Conservation (phyloP, 2,329 filamentous ascomycete species). For the Colletotrichum chrysophilum region DNA sequence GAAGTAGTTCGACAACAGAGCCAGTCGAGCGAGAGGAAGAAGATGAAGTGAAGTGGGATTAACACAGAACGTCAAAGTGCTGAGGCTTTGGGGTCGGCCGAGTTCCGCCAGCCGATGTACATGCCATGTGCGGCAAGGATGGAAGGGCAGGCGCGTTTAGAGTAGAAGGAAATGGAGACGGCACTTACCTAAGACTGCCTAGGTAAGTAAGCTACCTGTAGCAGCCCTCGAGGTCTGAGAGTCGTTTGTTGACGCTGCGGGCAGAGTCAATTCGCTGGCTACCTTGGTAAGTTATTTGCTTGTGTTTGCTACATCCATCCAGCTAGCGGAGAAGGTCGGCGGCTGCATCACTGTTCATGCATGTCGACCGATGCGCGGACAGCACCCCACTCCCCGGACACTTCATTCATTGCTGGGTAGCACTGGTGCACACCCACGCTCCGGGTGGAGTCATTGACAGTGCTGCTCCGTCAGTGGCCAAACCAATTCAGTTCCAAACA, state of each 20-base stretch:
- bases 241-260: neutral
- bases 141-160: neutral
- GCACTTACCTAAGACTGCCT: neutral
- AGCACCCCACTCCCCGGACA: neutral
- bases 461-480: neutral
- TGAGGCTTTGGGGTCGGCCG: neutral
- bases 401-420: neutral
- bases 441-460: neutral
- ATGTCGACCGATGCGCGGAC: neutral
- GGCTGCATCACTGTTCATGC: neutral
- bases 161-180: neutral
- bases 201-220: neutral
- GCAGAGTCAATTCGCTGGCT: neutral
- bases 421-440: neutral
- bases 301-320: neutral
- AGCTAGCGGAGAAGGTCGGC: neutral
- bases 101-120: neutral
- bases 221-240: neutral
- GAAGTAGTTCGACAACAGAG: neutral
- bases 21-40: neutral
- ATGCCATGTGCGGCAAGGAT: neutral
- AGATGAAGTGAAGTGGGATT: neutral
- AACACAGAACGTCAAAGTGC: neutral
- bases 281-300: neutral
- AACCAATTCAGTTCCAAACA: neutral